Evolutionary conservation across 306 rosid species (phyloP), one percentile per base, ranked within the genome.

Genomic region (Ziziphus jujuba): DNA sequence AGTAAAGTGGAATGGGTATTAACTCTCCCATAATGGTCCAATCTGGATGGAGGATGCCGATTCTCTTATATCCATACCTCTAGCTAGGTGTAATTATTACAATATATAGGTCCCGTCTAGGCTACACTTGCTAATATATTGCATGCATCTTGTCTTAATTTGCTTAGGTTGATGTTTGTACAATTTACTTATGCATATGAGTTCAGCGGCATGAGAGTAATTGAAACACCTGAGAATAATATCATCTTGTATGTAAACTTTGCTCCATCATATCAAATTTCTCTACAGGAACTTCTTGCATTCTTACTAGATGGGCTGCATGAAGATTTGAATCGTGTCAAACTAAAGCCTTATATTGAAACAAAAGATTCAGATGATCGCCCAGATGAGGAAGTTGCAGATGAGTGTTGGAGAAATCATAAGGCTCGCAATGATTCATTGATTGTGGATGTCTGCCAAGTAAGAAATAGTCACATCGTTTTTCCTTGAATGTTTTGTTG

Each of bases 241-340:
- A 40, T 16, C 36, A 55, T 47, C 52, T 65, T 51, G 45, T 54
- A 61, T 69, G 62, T 25, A 57, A 77, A 45, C 53, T 52, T 25
- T 63, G 1, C 78, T 73, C 38, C 25, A 73, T 72, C 52, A 67
- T 50, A 48, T 63, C 65, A 28, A 20, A 52, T 68, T 62, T 16
- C 67, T 75, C 34, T 77, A 21, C 64, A 95, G 99, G 99, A 95
- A 87, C 89, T 95, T 71, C 97, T 95, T 77, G 99, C 99, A 20
- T 95, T 90, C 87, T 85, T 90, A 71, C 82, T 95, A 84, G 99
- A 95, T 85, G 99, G 99, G 64, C 75, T 95, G 70, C 99, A 95
- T 85, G 99, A 95, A 81, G 99, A 95, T 91, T 81, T 95, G 84
- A 95, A 95, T 87, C 97, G 99, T 54, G 97, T 95, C 70, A 95